Evolutionary conservation across 2,329 filamentous ascomycete genomes (phyloP), one percentile per base, ranked within the genome.

Genomic region (Sarocladiaceae sp.): DNA sequence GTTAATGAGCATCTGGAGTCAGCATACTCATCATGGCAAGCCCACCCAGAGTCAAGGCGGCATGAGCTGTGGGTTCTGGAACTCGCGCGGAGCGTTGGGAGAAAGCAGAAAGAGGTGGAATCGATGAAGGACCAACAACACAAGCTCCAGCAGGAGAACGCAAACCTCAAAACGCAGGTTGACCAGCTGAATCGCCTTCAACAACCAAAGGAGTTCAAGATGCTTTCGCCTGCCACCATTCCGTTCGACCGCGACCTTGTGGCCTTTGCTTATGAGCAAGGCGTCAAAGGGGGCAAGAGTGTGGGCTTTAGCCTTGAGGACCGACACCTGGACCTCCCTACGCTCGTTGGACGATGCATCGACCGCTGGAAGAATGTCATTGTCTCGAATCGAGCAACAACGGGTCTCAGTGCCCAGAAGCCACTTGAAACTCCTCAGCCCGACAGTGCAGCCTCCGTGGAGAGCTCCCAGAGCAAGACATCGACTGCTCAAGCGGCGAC

Each of bases 1-100:
- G 77, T 90, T 24, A 70, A 77, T 32, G 75, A 84, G 47, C 91
- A 97, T 59, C 62, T 95, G 5, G 76, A 85, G n/a, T 78, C 82
- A 12, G 82, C 87, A 1, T 95, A 82, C 59, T 73, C 76, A 6
- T 83, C 87, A 33, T 97, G 90, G 90, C 78, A 78, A 43, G 20
- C 64, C 80, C 0, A 51, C 61, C 2, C 73, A 76, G 27, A 71
- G 76, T 18, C 73, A 76, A 43, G n/a, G n/a, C n/a, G n/a, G n/a
- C 69, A 69, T 20, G 76, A 82, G 50, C 67, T 82, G 6, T 83
- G 80, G 80, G 63, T 71, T 4, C 57, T 83, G 27, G 78, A 82
- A 56, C 62, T 83, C 31, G 80, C 80, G 0, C 68, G 80, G n/a
- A 69, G 72, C 23, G 67, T 82, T 2, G 76, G 76, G 5, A 64